phyloP scores from a whole-genome alignment of 1,284 basidiomycete species.

The Microbotryomycetes sp. region DNA sequence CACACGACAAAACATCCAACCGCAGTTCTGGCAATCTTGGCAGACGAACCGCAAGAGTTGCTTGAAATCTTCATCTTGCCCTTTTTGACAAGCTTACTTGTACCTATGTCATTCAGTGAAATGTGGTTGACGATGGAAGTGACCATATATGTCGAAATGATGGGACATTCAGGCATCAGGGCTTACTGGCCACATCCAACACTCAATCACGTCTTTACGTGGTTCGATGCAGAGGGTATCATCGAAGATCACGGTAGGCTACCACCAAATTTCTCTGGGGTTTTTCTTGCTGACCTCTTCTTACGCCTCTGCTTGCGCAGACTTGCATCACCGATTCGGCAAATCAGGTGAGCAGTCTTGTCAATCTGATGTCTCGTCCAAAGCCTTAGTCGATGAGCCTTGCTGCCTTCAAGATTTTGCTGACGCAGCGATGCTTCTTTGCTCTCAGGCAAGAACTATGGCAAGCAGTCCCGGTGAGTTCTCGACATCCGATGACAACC shows the following conservation, averaged over 20 bases:
- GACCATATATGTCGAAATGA: slow-evolving; percentile 19
- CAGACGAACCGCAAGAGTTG: slow-evolving; percentile 17
- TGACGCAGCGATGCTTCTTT: too few relatives aligned
- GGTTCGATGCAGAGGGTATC: slow-evolving; percentile 34
- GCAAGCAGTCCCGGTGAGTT: not conserved
- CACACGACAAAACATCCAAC: slow-evolving; percentile 22
- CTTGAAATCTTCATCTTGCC: slow-evolving; percentile 21
- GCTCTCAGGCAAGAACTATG: too few relatives aligned
- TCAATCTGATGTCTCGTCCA: too few relatives aligned
- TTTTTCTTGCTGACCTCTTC: too few relatives aligned
- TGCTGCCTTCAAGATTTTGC: too few relatives aligned
- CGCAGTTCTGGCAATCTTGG: slow-evolving; percentile 18
- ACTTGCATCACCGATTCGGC: slow-evolving; percentile 42
- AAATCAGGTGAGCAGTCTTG: too few relatives aligned
- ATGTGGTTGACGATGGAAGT: slow-evolving; percentile 7
- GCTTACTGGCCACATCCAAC: slow-evolving; percentile 34
- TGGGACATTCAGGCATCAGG: slow-evolving; percentile 34
- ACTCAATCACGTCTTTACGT: slow-evolving; percentile 30
- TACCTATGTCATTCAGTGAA: slow-evolving; percentile 18
- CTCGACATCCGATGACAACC: not conserved
- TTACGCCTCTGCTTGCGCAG: too few relatives aligned
- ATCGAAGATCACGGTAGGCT: slow-evolving; percentile 41
- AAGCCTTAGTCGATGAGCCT: too few relatives aligned
- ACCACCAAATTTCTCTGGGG: too few relatives aligned
- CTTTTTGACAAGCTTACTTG: not conserved